phyloP scores from a whole-genome alignment of 225 moss, liverwort and hornwort genomes.

The Straminergon stramineum region DNA sequence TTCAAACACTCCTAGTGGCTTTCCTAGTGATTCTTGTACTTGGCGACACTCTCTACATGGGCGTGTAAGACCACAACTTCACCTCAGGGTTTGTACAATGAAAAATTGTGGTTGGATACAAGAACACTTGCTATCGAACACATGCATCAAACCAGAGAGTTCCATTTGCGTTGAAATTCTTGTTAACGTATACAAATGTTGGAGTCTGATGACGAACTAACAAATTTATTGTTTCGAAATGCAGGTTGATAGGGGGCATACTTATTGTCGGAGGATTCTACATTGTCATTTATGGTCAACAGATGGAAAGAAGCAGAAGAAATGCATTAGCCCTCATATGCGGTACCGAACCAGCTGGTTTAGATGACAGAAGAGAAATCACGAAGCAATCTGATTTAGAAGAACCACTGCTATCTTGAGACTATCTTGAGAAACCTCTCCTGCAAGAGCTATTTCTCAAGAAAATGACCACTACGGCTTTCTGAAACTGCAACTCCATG shows the following conservation, averaged over 20 bases:
- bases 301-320: slow-evolving; percentile 1
- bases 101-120: neutral
- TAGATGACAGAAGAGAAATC: neutral
- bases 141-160: neutral
- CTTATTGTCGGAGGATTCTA: slow-evolving; percentile 36
- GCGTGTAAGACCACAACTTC: slow-evolving; percentile 19
- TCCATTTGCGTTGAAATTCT: neutral
- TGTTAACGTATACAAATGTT: neutral
- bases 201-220: neutral
- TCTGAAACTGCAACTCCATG: neutral
- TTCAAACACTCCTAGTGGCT: slow-evolving; percentile 36
- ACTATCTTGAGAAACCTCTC: neutral
- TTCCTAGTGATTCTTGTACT: slow-evolving; percentile 11
- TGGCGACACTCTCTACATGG: slow-evolving; percentile 35
- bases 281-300: slow-evolving; percentile 21
- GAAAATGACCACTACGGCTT: neutral
- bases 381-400: slow-evolving; percentile 2
- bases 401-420: slow-evolving; percentile 21
- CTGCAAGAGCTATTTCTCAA: neutral
- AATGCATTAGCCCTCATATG: neutral
- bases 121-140: neutral
- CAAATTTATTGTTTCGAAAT: neutral
- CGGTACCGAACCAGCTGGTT: neutral
- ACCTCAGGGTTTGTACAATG: neutral
- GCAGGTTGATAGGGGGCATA: slow-evolving; percentile 27